These are phyloP conservation scores for Plantago elongata DNA, from an alignment of 257 asterid species.

Conservation along the genomic window DNA sequence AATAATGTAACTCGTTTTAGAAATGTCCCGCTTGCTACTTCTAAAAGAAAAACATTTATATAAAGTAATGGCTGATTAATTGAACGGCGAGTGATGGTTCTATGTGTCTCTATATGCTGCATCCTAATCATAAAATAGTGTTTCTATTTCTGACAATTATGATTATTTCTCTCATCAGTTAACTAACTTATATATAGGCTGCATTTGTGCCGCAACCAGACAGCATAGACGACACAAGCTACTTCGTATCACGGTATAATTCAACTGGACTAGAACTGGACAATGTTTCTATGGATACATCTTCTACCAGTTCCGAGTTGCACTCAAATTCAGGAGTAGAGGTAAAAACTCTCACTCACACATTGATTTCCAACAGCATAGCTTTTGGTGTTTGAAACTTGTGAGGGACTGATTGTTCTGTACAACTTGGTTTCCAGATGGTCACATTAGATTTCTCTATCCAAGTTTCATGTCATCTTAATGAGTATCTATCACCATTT, in stretches of 20 bases:
- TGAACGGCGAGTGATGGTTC: neutral
- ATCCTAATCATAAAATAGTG: neutral
- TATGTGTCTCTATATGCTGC: neutral
- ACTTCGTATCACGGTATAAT: slow-evolving; percentile 71
- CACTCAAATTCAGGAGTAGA: slow-evolving; percentile 48
- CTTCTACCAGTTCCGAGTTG: slow-evolving; percentile 56
- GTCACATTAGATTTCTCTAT: neutral
- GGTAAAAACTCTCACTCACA: slow-evolving; percentile 32
- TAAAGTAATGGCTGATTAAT: too few relatives aligned
- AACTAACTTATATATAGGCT: slow-evolving; percentile 49
- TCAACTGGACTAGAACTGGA: slow-evolving; percentile 49
- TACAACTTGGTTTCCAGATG: slow-evolving; percentile 2
- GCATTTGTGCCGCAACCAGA: slow-evolving; percentile 92
- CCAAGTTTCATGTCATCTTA: neutral
- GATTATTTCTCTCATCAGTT: slow-evolving; percentile 15
- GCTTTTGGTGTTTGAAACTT: slow-evolving; percentile 10
- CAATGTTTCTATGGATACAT: slow-evolving; percentile 44
- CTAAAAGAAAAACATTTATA: too few relatives aligned
- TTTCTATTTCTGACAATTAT: neutral
- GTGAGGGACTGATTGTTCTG: slow-evolving; percentile 12
- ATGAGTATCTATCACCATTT: neutral
- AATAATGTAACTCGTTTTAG: too few relatives aligned
- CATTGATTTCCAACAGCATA: neutral
- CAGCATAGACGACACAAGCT: slow-evolving; percentile 81
- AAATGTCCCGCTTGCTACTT: too few relatives aligned